Conservation (phyloP, 2,329 filamentous ascomycete species). For the Cercospora janseana region DNA sequence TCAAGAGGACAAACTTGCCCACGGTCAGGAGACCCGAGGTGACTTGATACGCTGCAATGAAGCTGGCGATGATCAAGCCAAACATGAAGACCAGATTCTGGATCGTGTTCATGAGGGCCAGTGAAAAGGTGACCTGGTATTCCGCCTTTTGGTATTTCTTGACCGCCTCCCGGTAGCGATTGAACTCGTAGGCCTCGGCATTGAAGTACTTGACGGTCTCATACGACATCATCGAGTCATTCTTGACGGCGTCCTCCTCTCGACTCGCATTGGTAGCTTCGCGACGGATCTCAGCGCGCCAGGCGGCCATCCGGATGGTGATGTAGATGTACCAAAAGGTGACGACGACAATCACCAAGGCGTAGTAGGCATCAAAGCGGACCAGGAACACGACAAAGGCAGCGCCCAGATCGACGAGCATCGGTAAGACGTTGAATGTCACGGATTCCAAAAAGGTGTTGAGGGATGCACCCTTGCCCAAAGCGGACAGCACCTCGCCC, state of each 20-base stretch:
- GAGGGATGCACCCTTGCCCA: slow-evolving; percentile 94
- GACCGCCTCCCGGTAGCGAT: slow-evolving; percentile 57
- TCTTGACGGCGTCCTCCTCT: slow-evolving; percentile 96
- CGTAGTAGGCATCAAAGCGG: slow-evolving; percentile 83
- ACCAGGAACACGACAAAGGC: slow-evolving; percentile 79
- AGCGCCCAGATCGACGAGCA: slow-evolving; percentile 84
- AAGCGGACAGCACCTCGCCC: slow-evolving; percentile 88
- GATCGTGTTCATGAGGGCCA: slow-evolving; percentile 60
- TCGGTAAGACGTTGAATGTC: slow-evolving; percentile 92
- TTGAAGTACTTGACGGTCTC: slow-evolving; percentile 72
- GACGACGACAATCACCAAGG: slow-evolving; percentile 82
- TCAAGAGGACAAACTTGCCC: slow-evolving; percentile 67
- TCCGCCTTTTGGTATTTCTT: slow-evolving; percentile 58
- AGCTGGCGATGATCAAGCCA: slow-evolving; percentile 65
- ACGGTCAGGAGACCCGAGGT: slow-evolving; percentile 59
- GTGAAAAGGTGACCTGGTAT: slow-evolving; percentile 55
- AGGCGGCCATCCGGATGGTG: slow-evolving; percentile 93
- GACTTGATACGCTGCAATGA: slow-evolving; percentile 69
- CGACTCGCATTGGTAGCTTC: slow-evolving; percentile 93
- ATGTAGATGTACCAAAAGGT: slow-evolving; percentile 96
- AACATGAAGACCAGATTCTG: slow-evolving; percentile 64
- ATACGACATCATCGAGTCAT: slow-evolving; percentile 98
- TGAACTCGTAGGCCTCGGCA: slow-evolving; percentile 58
- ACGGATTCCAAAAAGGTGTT: slow-evolving; percentile 96
- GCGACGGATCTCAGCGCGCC: slow-evolving; percentile 83